These are phyloP conservation scores for Parafenestella ontariensis DNA, from an alignment of 2,329 filamentous ascomycete species.

Conservation along the genomic window DNA sequence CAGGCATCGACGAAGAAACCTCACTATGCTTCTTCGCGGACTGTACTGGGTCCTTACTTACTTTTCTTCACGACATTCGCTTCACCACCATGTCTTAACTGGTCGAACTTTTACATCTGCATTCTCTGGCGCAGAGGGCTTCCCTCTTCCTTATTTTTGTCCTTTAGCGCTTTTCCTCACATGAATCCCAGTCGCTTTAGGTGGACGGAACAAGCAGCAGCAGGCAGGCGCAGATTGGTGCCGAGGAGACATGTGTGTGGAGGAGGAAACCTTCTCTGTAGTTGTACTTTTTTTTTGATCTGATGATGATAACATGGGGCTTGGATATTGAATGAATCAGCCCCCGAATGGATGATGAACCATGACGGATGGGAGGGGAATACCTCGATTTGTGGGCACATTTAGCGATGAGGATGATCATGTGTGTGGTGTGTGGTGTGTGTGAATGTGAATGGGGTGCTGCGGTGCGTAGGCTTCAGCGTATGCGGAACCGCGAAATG, in stretches of 20 bases:
- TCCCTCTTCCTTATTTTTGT: neutral
- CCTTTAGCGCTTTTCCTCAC: neutral
- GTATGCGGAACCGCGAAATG: neutral
- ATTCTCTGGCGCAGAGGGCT: slow-evolving; percentile 19
- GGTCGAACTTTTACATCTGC: slow-evolving; percentile 27
- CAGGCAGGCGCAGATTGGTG: neutral
- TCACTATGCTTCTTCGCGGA: no score
- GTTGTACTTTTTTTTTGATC: neutral
- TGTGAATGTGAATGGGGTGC: no score
- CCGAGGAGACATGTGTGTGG: neutral
- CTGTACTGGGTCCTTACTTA: slow-evolving; percentile 14
- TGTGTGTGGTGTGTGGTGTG: neutral
- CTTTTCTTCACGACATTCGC: slow-evolving; percentile 40
- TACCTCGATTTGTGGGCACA: neutral
- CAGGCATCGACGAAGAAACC: no score
- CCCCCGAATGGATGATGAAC: neutral
- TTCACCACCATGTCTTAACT: slow-evolving; percentile 40
- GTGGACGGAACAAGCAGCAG: neutral
- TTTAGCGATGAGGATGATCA: neutral
- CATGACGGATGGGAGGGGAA: neutral
- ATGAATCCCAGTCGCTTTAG: no score
- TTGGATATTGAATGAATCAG: neutral
- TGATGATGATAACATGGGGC: neutral
- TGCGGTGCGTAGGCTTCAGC: neutral
- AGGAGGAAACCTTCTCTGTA: neutral